These are phyloP conservation scores for Stephania japonica DNA, from an alignment of 164 flowering plant genomes.

Conservation along the genomic window DNA sequence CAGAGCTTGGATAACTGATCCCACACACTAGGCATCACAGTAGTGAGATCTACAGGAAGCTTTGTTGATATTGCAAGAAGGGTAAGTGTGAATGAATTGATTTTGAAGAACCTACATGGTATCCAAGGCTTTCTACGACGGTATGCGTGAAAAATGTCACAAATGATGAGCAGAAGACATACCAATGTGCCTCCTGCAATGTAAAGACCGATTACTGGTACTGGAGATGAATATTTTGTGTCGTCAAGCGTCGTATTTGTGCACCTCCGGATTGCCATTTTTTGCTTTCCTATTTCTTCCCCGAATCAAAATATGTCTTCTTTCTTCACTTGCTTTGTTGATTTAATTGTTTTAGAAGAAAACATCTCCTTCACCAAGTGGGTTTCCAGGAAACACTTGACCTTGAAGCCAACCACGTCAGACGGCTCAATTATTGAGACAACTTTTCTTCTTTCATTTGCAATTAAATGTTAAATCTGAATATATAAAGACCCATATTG, in stretches of 20 bases:
- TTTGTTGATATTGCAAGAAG: conserved; percentile 12
- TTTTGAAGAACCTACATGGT: conserved; percentile 10
- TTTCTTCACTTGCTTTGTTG: too few species aligned
- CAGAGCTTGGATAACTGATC: conserved; percentile 13
- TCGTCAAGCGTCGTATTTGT: not conserved
- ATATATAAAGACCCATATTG: too few species aligned
- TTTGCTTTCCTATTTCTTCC: too few species aligned
- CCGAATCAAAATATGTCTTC: too few species aligned
- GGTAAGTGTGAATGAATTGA: conserved; percentile 8
- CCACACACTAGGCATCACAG: conserved; percentile 7
- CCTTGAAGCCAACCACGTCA: too few species aligned
- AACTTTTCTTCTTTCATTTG: too few species aligned
- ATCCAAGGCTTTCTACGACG: conserved; percentile 8
- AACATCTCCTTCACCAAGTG: too few species aligned
- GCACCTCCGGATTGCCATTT: conserved; percentile 2
- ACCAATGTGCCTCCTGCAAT: not conserved
- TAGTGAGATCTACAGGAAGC: conserved; percentile 13
- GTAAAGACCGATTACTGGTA: conserved; percentile 5
- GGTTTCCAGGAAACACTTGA: too few species aligned
- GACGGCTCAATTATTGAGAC: too few species aligned
- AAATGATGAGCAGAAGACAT: conserved; percentile 1
- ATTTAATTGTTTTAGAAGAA: too few species aligned
- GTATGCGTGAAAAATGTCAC: not conserved
- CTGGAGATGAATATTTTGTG: conserved; percentile 2
- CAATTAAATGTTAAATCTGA: too few species aligned